Conservation (phyloP, 306 rosid genomes). For the Rosa persica region DNA sequence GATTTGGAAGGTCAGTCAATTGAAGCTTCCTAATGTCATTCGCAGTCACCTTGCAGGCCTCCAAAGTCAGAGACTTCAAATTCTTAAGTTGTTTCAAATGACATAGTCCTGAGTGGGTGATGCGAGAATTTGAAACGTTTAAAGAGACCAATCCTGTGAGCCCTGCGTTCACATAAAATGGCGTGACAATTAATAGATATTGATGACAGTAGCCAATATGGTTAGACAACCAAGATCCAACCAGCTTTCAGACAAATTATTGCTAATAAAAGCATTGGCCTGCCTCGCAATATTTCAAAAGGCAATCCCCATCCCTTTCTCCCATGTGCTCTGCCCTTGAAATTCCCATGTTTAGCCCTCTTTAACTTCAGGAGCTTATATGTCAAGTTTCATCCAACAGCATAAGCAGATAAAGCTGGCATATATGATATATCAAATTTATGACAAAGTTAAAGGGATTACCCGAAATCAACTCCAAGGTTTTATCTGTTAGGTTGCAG, state of each 20-base stretch:
- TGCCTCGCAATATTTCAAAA: not conserved
- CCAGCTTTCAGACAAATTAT: not conserved
- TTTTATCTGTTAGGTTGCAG: slow-evolving; percentile 77
- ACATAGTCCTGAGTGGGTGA: slow-evolving; percentile 63
- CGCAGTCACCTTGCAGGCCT: slow-evolving; percentile 78
- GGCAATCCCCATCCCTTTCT: not conserved
- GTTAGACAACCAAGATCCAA: not conserved
- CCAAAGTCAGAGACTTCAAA: slow-evolving; percentile 81
- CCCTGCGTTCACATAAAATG: slow-evolving; percentile 54
- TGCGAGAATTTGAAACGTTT: slow-evolving; percentile 71
- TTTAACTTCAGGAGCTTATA: not conserved
- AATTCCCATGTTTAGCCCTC: not conserved
- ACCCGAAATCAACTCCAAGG: slow-evolving; percentile 87
- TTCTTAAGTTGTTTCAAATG: slow-evolving; percentile 78
- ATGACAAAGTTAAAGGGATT: slow-evolving; percentile 20
- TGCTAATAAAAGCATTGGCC: not conserved
- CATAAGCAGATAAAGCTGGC: slow-evolving; percentile 18
- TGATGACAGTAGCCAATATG: not conserved
- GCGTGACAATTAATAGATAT: slow-evolving; percentile 15
- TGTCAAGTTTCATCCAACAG: not conserved
- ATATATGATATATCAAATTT: not conserved
- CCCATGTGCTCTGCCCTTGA: not conserved
- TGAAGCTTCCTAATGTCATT: slow-evolving; percentile 75
- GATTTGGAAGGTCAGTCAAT: slow-evolving; percentile 64
- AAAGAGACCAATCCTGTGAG: slow-evolving; percentile 71